Evolutionary conservation across 805 yeast genomes (phyloP).

Genomic region (Candida ovalis): DNA sequence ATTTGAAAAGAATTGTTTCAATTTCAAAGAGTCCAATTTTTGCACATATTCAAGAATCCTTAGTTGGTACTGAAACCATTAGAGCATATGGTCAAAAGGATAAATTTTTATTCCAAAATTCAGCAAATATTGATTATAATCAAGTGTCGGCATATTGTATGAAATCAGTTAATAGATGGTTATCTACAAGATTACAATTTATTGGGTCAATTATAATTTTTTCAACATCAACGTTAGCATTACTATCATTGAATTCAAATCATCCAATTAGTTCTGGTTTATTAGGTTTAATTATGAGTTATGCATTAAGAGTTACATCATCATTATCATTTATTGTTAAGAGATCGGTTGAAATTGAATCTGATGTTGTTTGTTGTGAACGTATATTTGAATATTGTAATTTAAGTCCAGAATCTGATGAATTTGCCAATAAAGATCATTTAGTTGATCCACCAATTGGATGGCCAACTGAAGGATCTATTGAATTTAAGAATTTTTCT

Average conservation of each 20-base stretch:
- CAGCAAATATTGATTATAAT: slow-evolving; percentile 45
- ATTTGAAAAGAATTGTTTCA: slow-evolving; percentile 69
- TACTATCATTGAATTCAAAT: slow-evolving; percentile 34
- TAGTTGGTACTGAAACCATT: slow-evolving; percentile 74
- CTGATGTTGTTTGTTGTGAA: slow-evolving; percentile 78
- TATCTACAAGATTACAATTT: slow-evolving; percentile 55
- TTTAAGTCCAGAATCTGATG: slow-evolving; percentile 75
- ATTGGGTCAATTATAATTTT: slow-evolving; percentile 57
- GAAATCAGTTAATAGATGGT: slow-evolving; percentile 62
- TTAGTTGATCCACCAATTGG: slow-evolving; percentile 35
- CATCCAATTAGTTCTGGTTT: slow-evolving; percentile 52
- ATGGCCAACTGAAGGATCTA: slow-evolving; percentile 56
- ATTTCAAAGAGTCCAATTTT: slow-evolving; percentile 72
- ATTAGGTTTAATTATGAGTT: slow-evolving; percentile 63
- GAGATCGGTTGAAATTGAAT: slow-evolving; percentile 59
- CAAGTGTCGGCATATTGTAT: slow-evolving; percentile 45
- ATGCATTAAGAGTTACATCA: slow-evolving; percentile 53
- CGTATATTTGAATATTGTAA: slow-evolving; percentile 84
- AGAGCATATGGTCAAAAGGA: slow-evolving; percentile 68
- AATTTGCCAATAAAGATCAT: slow-evolving; percentile 35
- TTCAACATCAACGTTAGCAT: slow-evolving; percentile 45
- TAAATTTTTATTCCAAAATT: slow-evolving; percentile 57
- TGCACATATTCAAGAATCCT: slow-evolving; percentile 78
- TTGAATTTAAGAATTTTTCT: slow-evolving; percentile 49
- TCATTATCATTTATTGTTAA: slow-evolving; percentile 55